Evolutionary conservation across 192 early-diverging fungal species (phyloP), one percentile per base, ranked within the genome.

Genomic region (Pilaira anomala): DNA sequence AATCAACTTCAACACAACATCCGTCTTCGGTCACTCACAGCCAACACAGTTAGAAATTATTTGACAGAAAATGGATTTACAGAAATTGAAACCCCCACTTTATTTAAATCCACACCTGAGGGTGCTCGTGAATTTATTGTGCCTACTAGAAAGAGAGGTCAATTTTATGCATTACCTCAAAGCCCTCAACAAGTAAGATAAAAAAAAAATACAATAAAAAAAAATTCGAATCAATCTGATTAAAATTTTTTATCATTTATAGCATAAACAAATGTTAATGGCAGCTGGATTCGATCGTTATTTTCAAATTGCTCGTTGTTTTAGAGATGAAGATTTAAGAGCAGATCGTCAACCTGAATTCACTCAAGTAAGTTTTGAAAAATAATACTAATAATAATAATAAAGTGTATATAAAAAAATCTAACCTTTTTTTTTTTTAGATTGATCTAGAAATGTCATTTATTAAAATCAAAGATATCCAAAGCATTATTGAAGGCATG

Each of bases 231-330:
- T n/a, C n/a, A n/a, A n/a, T n/a, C n/a, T n/a, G n/a, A n/a, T n/a
- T 36, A 36, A 36, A 5, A 36, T 36, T 1, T 36, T 36, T 36
- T 36, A 9, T 18, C n/a, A 14, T 19, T 1, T 70, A 55, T 81
- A 94, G 85, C 92, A 93, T 67, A 97, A 97, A 76, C 93, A 97
- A 68, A 80, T 94, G 67, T 76, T 97, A 50, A 97, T 97, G 93
- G 85, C 88, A 0, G 90, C 85, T 53, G 92, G 91, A 1, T 81
- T 94, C 16, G 94, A 97, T 68, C 80, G 89, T 46, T 97, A 97
- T 76, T 97, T 85, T 70, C 94, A 97, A 76, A 86, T 97, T 51
- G 94, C 93, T 3, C 82, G 89, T 16, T 97, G 94, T 66, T 97
- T 94, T 66, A 79, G 94, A 50, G 94, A 97, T 60, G 94, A 97